Base-by-base conservation (phyloP, 352 stramenopile species). In the Globisporangium megalacanthum region DNA sequence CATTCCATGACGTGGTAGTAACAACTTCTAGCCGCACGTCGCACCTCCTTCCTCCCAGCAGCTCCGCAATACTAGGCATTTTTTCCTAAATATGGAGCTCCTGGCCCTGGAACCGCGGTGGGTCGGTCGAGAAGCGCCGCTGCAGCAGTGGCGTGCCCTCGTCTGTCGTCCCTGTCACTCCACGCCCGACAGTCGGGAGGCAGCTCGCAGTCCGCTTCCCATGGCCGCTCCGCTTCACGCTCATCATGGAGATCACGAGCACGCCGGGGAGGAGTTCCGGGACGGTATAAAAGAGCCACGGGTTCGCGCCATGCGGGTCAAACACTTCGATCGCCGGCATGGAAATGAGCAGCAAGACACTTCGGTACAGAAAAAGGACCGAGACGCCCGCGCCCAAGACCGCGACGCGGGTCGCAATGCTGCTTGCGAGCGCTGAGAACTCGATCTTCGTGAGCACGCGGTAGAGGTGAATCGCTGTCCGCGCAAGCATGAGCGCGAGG, bases 191-290 rank as follows among this genome's bases (percentile, higher is more conserved):
- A 8, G 35, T 39, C 35, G 35, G 35, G 7, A 39, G 10, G 10
- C 35, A 39, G 35, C 35, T 39, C 35, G 7, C 35, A 13, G 7
- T 13, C 35, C 35, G 7, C 6, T 13, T 13, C 35, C 35, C 35
- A 39, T 13, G 3, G 35, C 35, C 35, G 10, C 17, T 35, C 35
- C 66, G 63, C 66, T 92, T 89, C 54, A 89, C 79, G 15, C 81
- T 81, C 82, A 92, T 92, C 77, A 85, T 88, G 53, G 77, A 83
- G 46, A 92, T 86, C 25, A 92, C 82, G 46, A 92, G 64, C 13
- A 75, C 59, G 29, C 79, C 82, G 3, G 82, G 82, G 35, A 89
- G 66, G 50, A 92, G 75, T 67, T 92, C 79, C 0, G 77, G 76
- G 42, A 92, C 64, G 14, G 82, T 79, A 66, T 92, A 92, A 56